Conservation (phyloP, 805 yeast species). For the Spathaspora boniae region DNA sequence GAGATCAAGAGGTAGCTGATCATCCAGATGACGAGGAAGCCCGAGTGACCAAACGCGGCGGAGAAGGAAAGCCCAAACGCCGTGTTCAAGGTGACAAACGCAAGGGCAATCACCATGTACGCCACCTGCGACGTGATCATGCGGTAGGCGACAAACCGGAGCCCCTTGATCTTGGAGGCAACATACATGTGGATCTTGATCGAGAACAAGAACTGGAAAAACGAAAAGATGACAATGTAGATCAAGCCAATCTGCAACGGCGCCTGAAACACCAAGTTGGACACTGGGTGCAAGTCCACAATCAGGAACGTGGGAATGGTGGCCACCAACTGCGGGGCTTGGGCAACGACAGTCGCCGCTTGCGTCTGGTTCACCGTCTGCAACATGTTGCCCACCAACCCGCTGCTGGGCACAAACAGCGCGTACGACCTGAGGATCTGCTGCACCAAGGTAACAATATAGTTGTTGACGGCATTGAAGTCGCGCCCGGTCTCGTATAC, state of each 20-base stretch:
- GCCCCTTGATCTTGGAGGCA: constrained; percentile 24
- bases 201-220: constrained; percentile 30
- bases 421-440: constrained; percentile 14
- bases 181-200: constrained; percentile 24
- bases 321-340: constrained; percentile 23
- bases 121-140: constrained; percentile 25
- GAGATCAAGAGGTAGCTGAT: constrained; percentile 27
- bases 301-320: constrained; percentile 20
- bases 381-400: constrained; percentile 16
- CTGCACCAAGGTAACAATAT: constrained; percentile 16
- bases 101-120: constrained; percentile 24
- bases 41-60: constrained; percentile 26
- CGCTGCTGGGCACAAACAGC: constrained; percentile 15
- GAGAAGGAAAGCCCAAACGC: constrained; percentile 23
- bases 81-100: constrained; percentile 25
- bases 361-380: constrained; percentile 10
- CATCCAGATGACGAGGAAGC: constrained; percentile 32
- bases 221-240: constrained; percentile 30
- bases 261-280: constrained; percentile 23
- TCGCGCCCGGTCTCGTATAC: constrained; percentile 33
- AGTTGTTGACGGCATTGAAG: constrained; percentile 26
- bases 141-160: constrained; percentile 20
- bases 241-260: constrained; percentile 31
- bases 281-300: constrained; percentile 24
- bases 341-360: constrained; percentile 5